A percentile compares a stretch with the other conserved stretches of the same genome.
Conservation (phyloP, 306 rosid species). For the Rosa multiflora region DNA sequence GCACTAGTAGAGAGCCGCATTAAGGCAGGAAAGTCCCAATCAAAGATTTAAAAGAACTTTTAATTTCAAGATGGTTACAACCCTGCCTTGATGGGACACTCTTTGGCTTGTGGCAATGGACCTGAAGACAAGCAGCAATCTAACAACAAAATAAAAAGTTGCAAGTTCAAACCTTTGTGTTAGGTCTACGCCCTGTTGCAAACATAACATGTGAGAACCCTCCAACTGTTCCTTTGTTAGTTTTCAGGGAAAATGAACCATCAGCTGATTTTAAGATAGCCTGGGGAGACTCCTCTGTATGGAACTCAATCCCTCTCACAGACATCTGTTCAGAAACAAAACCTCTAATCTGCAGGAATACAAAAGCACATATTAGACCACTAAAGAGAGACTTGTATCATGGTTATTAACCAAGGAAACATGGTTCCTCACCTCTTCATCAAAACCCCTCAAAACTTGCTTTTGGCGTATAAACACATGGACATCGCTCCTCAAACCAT, state of each 20-base stretch:
- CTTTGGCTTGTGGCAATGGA: not conserved
- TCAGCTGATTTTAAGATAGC: slow-evolving; percentile 72
- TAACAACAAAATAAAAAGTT: not conserved
- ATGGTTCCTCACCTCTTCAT: slow-evolving; percentile 75
- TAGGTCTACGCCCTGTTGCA: slow-evolving; percentile 96
- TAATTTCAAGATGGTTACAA: not conserved
- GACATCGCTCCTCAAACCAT: slow-evolving; percentile 69
- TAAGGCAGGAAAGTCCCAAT: slow-evolving; percentile 2
- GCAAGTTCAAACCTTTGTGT: slow-evolving; percentile 64
- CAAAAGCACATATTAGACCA: slow-evolving; percentile 28
- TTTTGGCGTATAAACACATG: slow-evolving; percentile 89
- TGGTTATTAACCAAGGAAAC: slow-evolving; percentile 2
- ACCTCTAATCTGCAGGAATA: slow-evolving; percentile 72
- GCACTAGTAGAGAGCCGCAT: slow-evolving; percentile 4
- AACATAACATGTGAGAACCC: slow-evolving; percentile 95
- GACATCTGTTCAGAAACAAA: slow-evolving; percentile 84
- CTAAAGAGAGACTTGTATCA: slow-evolving; percentile 1
- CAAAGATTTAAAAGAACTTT: not conserved
- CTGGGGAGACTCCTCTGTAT: slow-evolving; percentile 79
- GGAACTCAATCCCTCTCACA: slow-evolving; percentile 81
- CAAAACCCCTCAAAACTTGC: slow-evolving; percentile 91
- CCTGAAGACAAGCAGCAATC: not conserved
- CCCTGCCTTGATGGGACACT: not conserved
- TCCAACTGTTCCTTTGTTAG: slow-evolving; percentile 73
- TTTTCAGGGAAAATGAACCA: slow-evolving; percentile 84